A percentile compares a stretch with the other conserved stretches of the same genome.
Conservation (phyloP, 1,284 basidiomycete genomes). For the Trametes pubescens region DNA sequence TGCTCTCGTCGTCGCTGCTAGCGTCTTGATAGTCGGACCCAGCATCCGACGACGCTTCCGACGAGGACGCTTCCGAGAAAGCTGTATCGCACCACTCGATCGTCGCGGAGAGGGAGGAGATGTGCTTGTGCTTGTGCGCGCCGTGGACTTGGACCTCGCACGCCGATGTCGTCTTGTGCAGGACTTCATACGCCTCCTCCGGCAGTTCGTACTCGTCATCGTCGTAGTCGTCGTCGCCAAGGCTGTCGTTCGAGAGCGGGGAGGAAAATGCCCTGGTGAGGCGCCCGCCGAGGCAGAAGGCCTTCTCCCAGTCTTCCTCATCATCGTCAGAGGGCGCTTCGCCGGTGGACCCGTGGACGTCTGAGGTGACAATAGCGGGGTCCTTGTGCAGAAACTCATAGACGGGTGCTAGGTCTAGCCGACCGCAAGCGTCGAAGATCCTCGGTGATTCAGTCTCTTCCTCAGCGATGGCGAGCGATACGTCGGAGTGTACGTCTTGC, state of each 20-base stretch:
- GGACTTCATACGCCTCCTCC: neutral
- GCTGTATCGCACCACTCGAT: conserved; percentile 1
- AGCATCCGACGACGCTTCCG: neutral
- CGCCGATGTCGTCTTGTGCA: neutral
- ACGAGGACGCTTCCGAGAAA: neutral
- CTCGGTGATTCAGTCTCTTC: neutral
- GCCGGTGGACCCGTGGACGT: neutral
- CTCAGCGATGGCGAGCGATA: neutral
- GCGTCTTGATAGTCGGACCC: neutral
- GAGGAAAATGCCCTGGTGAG: conserved; percentile 4
- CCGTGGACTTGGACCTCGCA: neutral
- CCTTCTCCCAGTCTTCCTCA: conserved; percentile 4
- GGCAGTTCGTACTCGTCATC: neutral
- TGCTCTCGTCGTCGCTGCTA: neutral
- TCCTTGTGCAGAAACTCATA: neutral
- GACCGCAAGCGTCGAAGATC: neutral
- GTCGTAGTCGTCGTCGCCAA: neutral
- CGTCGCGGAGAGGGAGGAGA: neutral
- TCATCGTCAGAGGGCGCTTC: neutral
- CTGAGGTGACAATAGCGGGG: neutral
- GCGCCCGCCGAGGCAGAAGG: neutral
- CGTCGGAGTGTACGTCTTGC: neutral
- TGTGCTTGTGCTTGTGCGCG: neutral
- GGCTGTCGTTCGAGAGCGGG: neutral
- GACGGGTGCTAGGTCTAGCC: neutral